These are phyloP conservation scores for Verticillium albo-atrum DNA, from an alignment of 2,329 filamentous ascomycete species.

Conservation along the genomic window DNA sequence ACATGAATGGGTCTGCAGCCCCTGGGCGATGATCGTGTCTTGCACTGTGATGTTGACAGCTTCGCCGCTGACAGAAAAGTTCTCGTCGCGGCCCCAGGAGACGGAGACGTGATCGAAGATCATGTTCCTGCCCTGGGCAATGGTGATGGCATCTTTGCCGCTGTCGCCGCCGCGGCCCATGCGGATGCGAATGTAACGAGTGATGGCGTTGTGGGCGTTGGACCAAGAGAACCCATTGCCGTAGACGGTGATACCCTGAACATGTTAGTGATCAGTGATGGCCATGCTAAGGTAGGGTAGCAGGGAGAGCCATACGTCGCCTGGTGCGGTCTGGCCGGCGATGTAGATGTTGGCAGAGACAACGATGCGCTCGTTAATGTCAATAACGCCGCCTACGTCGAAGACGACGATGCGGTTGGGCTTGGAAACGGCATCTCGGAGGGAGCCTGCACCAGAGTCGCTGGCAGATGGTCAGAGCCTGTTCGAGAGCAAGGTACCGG, in stretches of 20 bases:
- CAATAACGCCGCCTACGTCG: constrained; percentile 43
- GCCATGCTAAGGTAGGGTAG: background rate
- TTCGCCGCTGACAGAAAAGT: constrained; percentile 44
- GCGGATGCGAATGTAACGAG: constrained; percentile 50
- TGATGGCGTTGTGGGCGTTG: constrained; percentile 46
- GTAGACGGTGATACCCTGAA: constrained; percentile 42
- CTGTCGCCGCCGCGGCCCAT: constrained; percentile 46
- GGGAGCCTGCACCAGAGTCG: constrained; percentile 42
- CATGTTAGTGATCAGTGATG: background rate
- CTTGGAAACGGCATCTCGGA: constrained; percentile 44
- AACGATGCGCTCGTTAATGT: constrained; percentile 39
- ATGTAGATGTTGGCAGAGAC: constrained; percentile 43
- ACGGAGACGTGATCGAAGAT: constrained; percentile 53
- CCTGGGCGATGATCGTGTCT: constrained; percentile 49
- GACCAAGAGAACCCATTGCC: constrained; percentile 50
- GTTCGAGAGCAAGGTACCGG: background rate
- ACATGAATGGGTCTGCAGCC: constrained; percentile 48
- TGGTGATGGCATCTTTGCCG: constrained; percentile 49
- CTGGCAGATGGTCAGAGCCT: constrained; percentile 9
- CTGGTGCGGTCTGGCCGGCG: constrained; percentile 45
- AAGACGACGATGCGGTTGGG: constrained; percentile 45
- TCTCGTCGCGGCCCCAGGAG: constrained; percentile 53
- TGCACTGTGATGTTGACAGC: constrained; percentile 45
- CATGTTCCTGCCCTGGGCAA: constrained; percentile 47
- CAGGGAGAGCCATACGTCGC: constrained; percentile 30